Evolutionary conservation across 768 basidiomycete genomes (phyloP), one percentile per base, ranked within the genome.

Genomic region (Pisolithus orientalis): DNA sequence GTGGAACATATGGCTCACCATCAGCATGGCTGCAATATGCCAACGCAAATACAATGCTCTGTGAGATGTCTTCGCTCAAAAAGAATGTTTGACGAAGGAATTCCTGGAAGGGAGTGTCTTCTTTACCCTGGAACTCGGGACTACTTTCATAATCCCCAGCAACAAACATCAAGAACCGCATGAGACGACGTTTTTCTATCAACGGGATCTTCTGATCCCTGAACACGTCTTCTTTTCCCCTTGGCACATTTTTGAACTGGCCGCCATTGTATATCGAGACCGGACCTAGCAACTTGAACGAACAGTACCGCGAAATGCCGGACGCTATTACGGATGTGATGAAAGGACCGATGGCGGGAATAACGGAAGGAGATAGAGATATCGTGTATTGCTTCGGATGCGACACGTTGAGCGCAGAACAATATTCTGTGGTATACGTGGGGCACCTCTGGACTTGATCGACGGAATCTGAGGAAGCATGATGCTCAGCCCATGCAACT

Each of bases 211-310:
- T 76, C 62, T 82, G 83, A 70, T 81, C 85, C 72, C 88, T 93
- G 79, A 98, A 97, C 3, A 98, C 79, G 53, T 90, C 88, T 66
- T 94, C 94, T 66, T 96, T 97, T 70, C 82, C 90, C 31, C 85
- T 84, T 1, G 95, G 95, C 0, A 97, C 94, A 47, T 68, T 77
- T 59, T 80, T 80, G 49, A 82, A 63, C 21, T 64, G 57, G 49
- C 64, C 65, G 2, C 77, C 71, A 46, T 80, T 72, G 59, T 82
- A 84, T 42, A 91, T 70, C 38, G 75, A 80, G 16, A 88, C 75
- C 24, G 78, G 79, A 55, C 86, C 90, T 17, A 98, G 72, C 4
- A 96, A 75, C 44, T 87, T 83, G 64, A 94, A 98, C 2, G 84
- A 85, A n/a, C 92, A 90, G 62, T 98, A 97, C 52, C 85, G 83